A percentile compares a stretch with the other conserved stretches of the same genome.
phyloP scores from a whole-genome alignment of 1,284 basidiomycete species.

The Pseudozyma thailandica region DNA sequence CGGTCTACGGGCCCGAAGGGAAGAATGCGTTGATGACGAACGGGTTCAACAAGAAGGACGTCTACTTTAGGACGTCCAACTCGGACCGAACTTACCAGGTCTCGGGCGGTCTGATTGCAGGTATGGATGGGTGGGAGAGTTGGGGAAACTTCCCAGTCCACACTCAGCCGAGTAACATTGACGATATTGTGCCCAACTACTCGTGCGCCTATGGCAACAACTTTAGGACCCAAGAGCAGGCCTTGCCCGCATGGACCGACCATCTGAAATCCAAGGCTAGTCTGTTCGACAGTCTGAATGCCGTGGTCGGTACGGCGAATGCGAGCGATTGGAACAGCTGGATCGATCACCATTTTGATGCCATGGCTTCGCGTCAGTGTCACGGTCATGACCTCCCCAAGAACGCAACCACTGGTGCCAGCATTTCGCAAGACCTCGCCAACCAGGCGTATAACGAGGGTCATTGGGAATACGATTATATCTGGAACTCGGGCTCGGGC shows the following conservation, averaged over 20 bases:
- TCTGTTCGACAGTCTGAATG: slow-evolving; percentile 70
- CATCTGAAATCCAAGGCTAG: slow-evolving; percentile 71
- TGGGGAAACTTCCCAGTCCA: slow-evolving; percentile 55
- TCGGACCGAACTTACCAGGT: slow-evolving; percentile 72
- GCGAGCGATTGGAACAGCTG: slow-evolving; percentile 72
- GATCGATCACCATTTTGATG: slow-evolving; percentile 69
- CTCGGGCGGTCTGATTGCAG: slow-evolving; percentile 72
- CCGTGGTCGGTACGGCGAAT: slow-evolving; percentile 71
- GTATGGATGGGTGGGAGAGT: slow-evolving; percentile 69
- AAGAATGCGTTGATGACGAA: slow-evolving; percentile 70
- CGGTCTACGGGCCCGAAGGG: slow-evolving; percentile 70
- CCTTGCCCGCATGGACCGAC: slow-evolving; percentile 70
- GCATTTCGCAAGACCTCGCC: slow-evolving; percentile 38
- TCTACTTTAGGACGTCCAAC: slow-evolving; percentile 71
- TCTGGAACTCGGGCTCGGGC: slow-evolving; percentile 49
- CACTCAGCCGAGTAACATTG: slow-evolving; percentile 68
- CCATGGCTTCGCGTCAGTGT: slow-evolving; percentile 52
- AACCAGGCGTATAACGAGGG: slow-evolving; percentile 51
- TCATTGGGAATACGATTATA: slow-evolving; percentile 58
- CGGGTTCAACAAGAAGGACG: slow-evolving; percentile 69
- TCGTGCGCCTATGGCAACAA: slow-evolving; percentile 71
- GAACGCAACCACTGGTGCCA: slow-evolving; percentile 23
- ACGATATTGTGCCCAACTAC: slow-evolving; percentile 72
- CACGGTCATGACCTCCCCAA: slow-evolving; percentile 44
- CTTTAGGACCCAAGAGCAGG: slow-evolving; percentile 68